Conservation (phyloP, 2,329 filamentous ascomycete genomes). For the Aspergillus fructus region DNA sequence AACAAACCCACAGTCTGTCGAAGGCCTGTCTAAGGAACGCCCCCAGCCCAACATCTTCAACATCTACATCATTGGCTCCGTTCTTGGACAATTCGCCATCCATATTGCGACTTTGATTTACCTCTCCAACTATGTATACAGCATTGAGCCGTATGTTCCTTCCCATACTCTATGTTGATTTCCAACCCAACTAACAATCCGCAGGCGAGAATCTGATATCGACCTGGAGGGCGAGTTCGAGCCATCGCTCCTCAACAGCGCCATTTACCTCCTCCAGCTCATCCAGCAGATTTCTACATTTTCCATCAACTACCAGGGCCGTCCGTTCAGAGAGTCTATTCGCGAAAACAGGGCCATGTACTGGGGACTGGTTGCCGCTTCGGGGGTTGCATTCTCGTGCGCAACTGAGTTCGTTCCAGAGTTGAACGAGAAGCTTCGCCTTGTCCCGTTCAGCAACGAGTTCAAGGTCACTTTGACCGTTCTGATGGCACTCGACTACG, state of each 20-base stretch:
- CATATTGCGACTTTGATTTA: conserved; percentile 95
- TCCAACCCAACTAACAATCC: conserved; percentile 32
- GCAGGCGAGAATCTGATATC: conserved; percentile 59
- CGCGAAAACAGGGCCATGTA: conserved; percentile 98
- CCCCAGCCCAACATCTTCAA: conserved; percentile 99
- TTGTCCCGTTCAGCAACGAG: conserved; percentile 83
- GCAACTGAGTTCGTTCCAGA: conserved; percentile 94
- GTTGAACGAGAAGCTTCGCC: conserved; percentile 86
- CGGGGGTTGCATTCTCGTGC: conserved; percentile 87
- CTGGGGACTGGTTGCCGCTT: conserved; percentile 88
- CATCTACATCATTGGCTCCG: conserved; percentile 95
- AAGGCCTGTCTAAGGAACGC: conserved; percentile 92
- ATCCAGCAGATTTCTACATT: conserved; percentile 99
- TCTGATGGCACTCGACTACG: conserved; percentile 86
- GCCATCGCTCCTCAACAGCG: conserved; percentile 91
- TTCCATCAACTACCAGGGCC: conserved; percentile 98
- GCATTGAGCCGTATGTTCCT: conserved; percentile 72
- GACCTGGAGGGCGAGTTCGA: conserved; percentile 94
- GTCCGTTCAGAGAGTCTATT: conserved; percentile 94
- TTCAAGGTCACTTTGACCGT: conserved; percentile 85
- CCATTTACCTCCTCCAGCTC: conserved; percentile 93
- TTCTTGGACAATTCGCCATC: conserved; percentile 93
- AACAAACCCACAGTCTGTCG: conserved; percentile 64
- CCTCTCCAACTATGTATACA: conserved; percentile 84
- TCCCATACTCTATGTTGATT: background rate